phyloP scores from a whole-genome alignment of 169 alveolate genomes.

The Cryptosporidium canis region DNA sequence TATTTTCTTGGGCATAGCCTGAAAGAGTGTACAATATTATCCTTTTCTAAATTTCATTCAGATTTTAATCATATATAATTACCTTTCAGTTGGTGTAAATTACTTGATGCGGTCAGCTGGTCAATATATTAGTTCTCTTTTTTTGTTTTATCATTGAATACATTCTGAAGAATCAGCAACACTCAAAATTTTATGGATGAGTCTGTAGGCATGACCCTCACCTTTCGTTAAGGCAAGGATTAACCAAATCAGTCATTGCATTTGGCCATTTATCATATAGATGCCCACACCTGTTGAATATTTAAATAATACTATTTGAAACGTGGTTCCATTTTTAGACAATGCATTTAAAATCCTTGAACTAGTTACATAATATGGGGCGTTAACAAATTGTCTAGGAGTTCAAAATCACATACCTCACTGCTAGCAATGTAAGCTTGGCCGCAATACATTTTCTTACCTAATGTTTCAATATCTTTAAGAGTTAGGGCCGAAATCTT shows the following conservation, averaged over 20 bases:
- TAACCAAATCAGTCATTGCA: slow-evolving; percentile 66
- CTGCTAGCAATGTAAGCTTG: too few species aligned
- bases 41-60: too few species aligned
- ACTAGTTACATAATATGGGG: too few species aligned
- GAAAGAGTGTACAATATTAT: too few species aligned
- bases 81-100: background rate
- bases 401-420: too few species aligned
- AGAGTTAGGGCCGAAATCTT: too few species aligned
- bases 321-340: background rate
- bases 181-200: background rate
- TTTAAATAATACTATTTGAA: background rate
- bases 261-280: slow-evolving; percentile 56
- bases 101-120: background rate
- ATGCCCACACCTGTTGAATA: background rate
- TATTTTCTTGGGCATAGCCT: too few species aligned
- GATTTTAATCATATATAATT: too few species aligned
- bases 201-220: slow-evolving; percentile 48
- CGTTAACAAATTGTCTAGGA: too few species aligned
- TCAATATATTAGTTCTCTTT: background rate
- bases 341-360: background rate
- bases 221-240: slow-evolving; percentile 57
- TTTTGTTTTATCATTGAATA: background rate
- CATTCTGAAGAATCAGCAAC: background rate
- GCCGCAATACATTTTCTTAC: too few species aligned
- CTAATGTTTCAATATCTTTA: too few species aligned